Evolutionary conservation across 2,329 filamentous ascomycete species (phyloP).

Genomic region (Thelonectria discophora): DNA sequence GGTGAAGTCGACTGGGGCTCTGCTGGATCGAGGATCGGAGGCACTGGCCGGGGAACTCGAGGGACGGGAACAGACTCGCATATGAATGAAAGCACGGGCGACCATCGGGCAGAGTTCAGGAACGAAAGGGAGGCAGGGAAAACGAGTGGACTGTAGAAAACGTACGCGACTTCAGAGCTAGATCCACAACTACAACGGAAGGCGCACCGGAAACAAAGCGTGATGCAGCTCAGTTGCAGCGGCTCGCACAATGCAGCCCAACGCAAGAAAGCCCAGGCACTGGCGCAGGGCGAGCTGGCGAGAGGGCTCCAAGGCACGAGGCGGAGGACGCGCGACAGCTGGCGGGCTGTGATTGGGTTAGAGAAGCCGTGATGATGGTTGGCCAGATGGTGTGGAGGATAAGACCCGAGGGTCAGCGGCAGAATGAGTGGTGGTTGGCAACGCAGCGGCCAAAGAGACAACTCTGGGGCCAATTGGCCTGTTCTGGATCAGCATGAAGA

Average conservation of each 20-base stretch:
- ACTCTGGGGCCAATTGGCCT: constrained; percentile 38
- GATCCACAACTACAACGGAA: constrained; percentile 41
- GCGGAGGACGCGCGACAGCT: constrained; percentile 46
- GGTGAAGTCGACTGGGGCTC: constrained; percentile 33
- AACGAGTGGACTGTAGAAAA: constrained; percentile 22
- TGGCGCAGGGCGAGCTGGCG: constrained; percentile 24
- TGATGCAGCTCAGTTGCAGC: constrained; percentile 35
- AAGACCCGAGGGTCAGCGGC: constrained; percentile 33
- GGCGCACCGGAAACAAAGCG: constrained; percentile 36
- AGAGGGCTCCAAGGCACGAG: constrained; percentile 36
- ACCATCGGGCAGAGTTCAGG: constrained; percentile 33
- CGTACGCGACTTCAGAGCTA: constrained; percentile 38
- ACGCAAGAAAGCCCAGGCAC: constrained; percentile 38
- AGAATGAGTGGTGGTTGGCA: constrained; percentile 40
- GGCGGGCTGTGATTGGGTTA: constrained; percentile 49
- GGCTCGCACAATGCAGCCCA: constrained; percentile 41
- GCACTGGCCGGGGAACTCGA: constrained; percentile 33
- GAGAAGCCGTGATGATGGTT: constrained; percentile 36
- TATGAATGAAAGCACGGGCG: constrained; percentile 43
- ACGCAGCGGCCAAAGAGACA: constrained; percentile 31
- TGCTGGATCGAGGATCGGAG: constrained; percentile 35
- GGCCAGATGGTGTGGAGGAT: constrained; percentile 28
- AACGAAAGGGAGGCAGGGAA: constrained; percentile 37
- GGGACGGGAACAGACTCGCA: constrained; percentile 40
- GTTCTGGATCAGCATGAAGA: constrained; percentile 31